These are phyloP conservation scores for Daldinia caldariorum DNA, from an alignment of 495 filamentous ascomycete species.

Conservation along the genomic window DNA sequence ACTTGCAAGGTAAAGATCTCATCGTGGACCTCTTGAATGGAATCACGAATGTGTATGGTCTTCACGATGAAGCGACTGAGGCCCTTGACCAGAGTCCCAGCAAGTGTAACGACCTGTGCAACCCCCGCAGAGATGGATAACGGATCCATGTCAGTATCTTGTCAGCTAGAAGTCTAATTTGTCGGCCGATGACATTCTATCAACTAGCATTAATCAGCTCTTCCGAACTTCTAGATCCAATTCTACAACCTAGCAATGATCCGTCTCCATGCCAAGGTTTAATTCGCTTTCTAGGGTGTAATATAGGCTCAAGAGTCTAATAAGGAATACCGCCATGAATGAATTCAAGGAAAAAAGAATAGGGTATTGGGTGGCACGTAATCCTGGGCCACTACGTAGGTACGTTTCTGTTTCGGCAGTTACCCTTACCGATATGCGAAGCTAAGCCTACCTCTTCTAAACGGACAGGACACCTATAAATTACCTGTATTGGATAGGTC, in stretches of 20 bases:
- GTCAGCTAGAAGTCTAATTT: background rate
- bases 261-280: background rate
- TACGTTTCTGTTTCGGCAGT: background rate
- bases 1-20: conserved; percentile 24
- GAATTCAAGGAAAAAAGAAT: background rate
- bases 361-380: background rate
- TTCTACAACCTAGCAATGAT: background rate
- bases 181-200: conserved; percentile 15
- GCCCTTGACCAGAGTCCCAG: conserved; percentile 19
- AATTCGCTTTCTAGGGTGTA: background rate
- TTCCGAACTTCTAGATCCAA: background rate
- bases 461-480: background rate
- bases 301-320: background rate
- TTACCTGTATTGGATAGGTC: conserved; percentile 11
- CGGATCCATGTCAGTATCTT: conserved; percentile 32
- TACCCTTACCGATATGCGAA: background rate
- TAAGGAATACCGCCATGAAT: background rate
- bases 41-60: conserved; percentile 22
- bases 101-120: conserved; percentile 23
- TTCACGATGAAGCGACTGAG: conserved; percentile 35
- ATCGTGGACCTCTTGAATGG: conserved; percentile 38
- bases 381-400: background rate
- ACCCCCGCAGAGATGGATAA: conserved; percentile 22
- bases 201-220: background rate
- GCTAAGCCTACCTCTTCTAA: background rate